These are phyloP conservation scores for Trichoderma oligosporum DNA, from an alignment of 2,329 filamentous ascomycete genomes.

Conservation along the genomic window DNA sequence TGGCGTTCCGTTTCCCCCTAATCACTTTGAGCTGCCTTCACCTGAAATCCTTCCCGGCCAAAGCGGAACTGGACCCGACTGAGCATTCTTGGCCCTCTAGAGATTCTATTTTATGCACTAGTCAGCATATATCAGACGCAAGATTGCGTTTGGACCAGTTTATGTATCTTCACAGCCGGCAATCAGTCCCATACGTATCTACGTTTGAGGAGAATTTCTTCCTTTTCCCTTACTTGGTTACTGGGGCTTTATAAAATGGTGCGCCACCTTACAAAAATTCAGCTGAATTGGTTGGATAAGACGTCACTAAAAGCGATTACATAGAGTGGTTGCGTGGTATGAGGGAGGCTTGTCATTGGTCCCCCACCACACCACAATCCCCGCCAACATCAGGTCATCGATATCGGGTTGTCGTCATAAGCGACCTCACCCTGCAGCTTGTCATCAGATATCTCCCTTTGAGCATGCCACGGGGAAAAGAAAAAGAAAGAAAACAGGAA, in stretches of 20 bases:
- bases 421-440: conserved; percentile 18
- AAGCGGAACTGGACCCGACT: neutral
- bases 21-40: conserved; percentile 46
- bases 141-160: too few species aligned
- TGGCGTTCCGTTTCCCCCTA: conserved; percentile 43
- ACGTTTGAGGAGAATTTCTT: too few species aligned
- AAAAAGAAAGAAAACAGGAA: neutral
- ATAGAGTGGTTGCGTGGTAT: conserved; percentile 20
- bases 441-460: neutral
- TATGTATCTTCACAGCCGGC: too few species aligned
- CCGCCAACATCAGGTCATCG: conserved; percentile 30
- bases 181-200: too few species aligned
- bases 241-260: neutral
- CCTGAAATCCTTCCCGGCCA: conserved; percentile 41
- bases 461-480: too few species aligned
- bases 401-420: conserved; percentile 29
- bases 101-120: too few species aligned
- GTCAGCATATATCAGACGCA: too few species aligned
- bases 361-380: conserved; percentile 24
- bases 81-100: too few species aligned
- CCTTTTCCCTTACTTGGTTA: neutral
- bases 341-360: conserved; percentile 12
- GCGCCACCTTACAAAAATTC: neutral
- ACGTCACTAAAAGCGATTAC: conserved; percentile 4
- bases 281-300: conserved; percentile 1